Evolutionary conservation across 2,329 filamentous ascomycete genomes (phyloP).

Genomic region (Paecilomyces sp.): DNA sequence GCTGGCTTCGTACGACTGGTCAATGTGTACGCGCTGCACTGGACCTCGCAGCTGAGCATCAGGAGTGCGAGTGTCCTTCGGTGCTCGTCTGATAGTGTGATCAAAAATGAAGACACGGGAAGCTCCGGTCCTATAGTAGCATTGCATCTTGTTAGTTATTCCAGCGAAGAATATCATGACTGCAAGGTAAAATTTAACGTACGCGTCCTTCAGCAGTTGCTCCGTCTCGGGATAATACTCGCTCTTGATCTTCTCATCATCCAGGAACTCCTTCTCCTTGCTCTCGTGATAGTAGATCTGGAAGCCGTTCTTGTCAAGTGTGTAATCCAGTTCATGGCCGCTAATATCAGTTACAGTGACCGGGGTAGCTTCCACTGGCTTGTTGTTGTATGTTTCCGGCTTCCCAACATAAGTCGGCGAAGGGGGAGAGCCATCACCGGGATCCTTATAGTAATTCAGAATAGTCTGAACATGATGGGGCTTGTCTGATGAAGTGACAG

Average conservation of each 20-base stretch:
- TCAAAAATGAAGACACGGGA: conserved; percentile 43
- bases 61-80: conserved; percentile 23
- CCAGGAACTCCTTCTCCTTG: conserved; percentile 30
- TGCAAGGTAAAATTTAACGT: conserved; percentile 1
- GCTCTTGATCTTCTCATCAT: conserved; percentile 33
- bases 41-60: conserved; percentile 33
- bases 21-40: conserved; percentile 46
- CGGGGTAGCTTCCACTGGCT: conserved; percentile 30
- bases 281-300: conserved; percentile 35
- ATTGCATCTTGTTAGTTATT: background rate
- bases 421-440: conserved; percentile 37
- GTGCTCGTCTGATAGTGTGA: conserved; percentile 41
- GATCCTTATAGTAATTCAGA: conserved; percentile 42
- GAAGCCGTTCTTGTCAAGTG: conserved; percentile 41
- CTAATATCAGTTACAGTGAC: conserved; percentile 37
- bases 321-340: conserved; percentile 36
- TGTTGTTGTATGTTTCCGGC: conserved; percentile 36
- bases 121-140: conserved; percentile 31
- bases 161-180: background rate
- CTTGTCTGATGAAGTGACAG: conserved; percentile 11
- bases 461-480: conserved; percentile 33
- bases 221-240: conserved; percentile 43
- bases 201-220: conserved; percentile 37
- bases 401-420: conserved; percentile 27
- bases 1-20: conserved; percentile 41